Conservation (phyloP, 164 flowering plant species). For the Chimonanthus praecox region DNA sequence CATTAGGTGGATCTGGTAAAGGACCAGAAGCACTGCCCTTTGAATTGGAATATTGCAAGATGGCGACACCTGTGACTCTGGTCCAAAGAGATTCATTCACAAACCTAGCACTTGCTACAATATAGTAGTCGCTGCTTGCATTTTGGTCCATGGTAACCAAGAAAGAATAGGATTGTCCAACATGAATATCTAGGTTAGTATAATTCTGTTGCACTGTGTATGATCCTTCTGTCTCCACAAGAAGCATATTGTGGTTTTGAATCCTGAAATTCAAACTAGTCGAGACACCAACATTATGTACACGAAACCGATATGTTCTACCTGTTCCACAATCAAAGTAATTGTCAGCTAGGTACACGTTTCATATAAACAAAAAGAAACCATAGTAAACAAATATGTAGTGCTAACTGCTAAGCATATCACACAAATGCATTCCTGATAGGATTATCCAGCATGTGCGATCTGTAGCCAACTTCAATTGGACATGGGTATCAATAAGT, state of each 20-base stretch:
- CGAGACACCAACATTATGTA: slow-evolving; percentile 60
- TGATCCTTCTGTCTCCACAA: slow-evolving; percentile 68
- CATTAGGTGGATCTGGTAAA: slow-evolving; percentile 60
- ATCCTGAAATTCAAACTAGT: slow-evolving; percentile 69
- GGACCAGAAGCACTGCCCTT: slow-evolving; percentile 64
- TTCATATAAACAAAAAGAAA: not conserved
- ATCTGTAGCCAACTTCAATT: too few species aligned
- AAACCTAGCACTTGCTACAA: slow-evolving; percentile 77
- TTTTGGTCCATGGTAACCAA: slow-evolving; percentile 75
- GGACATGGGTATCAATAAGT: too few species aligned
- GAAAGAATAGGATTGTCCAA: slow-evolving; percentile 75
- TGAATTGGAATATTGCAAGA: slow-evolving; percentile 70
- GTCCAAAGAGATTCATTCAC: slow-evolving; percentile 64
- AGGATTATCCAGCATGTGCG: too few species aligned
- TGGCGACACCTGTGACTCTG: slow-evolving; percentile 66
- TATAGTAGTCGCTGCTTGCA: slow-evolving; percentile 65
- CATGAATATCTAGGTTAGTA: slow-evolving; percentile 62
- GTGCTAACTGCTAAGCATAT: not conserved
- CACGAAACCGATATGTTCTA: slow-evolving; percentile 66
- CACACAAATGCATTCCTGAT: not conserved
- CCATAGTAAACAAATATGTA: not conserved
- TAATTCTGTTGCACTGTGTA: slow-evolving; percentile 52
- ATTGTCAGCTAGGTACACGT: not conserved
- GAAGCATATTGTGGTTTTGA: slow-evolving; percentile 57
- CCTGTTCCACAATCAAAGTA: slow-evolving; percentile 32